Evolutionary conservation across 176 grass and related monocot genomes (phyloP).

Genomic region (Eragrostis nindensis): DNA sequence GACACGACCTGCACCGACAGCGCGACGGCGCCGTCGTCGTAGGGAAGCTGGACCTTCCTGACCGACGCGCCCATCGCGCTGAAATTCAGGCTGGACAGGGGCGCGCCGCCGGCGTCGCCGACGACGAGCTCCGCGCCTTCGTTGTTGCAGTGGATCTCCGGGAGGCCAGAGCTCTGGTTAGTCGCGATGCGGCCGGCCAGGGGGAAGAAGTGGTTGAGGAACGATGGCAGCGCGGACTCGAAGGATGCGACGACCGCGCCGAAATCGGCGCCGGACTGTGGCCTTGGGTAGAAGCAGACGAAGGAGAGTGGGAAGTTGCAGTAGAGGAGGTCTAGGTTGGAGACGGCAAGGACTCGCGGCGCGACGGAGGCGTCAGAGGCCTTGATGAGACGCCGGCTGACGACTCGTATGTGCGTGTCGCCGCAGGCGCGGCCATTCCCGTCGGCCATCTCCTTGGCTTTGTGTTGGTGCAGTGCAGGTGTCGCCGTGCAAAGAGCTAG

Average conservation of each 20-base stretch:
- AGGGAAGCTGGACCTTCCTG: conserved; percentile 23
- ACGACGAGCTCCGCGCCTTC: conserved; percentile 53
- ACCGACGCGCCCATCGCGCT: not conserved
- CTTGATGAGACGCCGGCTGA: conserved; percentile 18
- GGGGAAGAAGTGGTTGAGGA: conserved; percentile 43
- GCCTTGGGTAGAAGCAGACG: conserved; percentile 41
- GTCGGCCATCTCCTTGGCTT: not conserved
- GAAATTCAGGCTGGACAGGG: not conserved
- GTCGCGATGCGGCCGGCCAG: conserved; percentile 32
- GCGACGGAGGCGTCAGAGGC: conserved; percentile 29
- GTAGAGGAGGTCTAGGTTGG: conserved; percentile 51
- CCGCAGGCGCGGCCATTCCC: too few species aligned
- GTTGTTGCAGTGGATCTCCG: conserved; percentile 47
- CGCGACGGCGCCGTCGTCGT: conserved; percentile 17
- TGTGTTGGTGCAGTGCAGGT: not conserved
- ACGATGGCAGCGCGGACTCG: not conserved
- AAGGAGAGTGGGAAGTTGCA: not conserved
- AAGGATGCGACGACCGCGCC: conserved; percentile 21
- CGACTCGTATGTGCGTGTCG: not conserved
- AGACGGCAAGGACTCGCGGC: conserved; percentile 16
- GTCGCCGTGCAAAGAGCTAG: too few species aligned
- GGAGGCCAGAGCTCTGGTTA: conserved; percentile 17
- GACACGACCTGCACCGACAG: conserved; percentile 53
- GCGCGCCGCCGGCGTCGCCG: not conserved
- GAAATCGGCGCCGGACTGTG: not conserved